Percentiles rank a stretch among this genome's conserved stretches.
phyloP scores from a whole-genome alignment of 192 early-diverging fungal genomes.

The Polychytrium aggregatum region DNA sequence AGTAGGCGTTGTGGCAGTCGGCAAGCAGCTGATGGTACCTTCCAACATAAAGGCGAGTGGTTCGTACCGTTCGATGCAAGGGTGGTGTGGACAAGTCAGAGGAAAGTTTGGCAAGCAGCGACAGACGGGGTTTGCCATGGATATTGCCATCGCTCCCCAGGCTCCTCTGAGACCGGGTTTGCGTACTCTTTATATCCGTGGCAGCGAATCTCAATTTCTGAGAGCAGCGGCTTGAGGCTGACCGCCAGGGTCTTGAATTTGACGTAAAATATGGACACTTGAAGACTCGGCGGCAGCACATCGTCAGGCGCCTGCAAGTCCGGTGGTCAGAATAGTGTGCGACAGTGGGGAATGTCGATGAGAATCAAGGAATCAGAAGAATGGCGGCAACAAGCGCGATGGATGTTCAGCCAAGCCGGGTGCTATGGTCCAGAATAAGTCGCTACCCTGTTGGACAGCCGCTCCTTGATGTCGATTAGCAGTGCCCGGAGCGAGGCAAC shows the following conservation, averaged over 20 bases:
- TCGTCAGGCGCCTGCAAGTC: constrained; percentile 13
- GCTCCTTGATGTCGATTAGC: constrained; percentile 50
- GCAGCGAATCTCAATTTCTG: constrained; percentile 67
- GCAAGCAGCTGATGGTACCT: constrained; percentile 58
- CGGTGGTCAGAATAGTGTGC: too few species aligned
- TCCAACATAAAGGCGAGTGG: constrained; percentile 1
- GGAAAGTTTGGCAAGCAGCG: too few species aligned
- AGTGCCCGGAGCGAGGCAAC: constrained; percentile 58
- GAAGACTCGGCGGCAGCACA: constrained; percentile 19
- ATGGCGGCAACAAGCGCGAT: too few species aligned
- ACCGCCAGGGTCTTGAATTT: constrained; percentile 66
- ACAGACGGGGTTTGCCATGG: too few species aligned
- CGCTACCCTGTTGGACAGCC: too few species aligned
- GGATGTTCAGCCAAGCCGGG: too few species aligned
- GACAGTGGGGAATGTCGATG: too few species aligned
- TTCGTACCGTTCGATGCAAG: constrained; percentile 2
- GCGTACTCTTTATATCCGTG: constrained; percentile 54
- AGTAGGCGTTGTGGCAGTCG: constrained; percentile 70
- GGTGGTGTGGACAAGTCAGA: too few species aligned
- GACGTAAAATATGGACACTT: constrained; percentile 55
- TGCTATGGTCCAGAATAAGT: too few species aligned
- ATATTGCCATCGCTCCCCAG: too few species aligned
- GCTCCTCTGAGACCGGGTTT: too few species aligned
- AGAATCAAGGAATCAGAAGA: too few species aligned
- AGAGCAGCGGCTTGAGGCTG: constrained; percentile 48